Conservation (phyloP, 2,329 filamentous ascomycete species). For the Colletotrichum sansevieriae region DNA sequence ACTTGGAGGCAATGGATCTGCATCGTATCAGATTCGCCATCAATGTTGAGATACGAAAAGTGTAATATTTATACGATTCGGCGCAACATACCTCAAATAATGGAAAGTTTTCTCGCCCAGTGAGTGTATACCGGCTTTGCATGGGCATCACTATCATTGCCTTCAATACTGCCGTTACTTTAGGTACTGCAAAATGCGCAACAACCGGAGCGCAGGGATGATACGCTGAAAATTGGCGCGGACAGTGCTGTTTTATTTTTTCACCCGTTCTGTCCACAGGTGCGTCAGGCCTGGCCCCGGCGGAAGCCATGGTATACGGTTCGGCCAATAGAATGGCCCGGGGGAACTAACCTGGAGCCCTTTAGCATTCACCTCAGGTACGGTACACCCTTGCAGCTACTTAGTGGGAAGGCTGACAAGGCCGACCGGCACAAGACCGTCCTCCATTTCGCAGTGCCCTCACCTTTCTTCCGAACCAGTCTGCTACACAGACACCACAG, state of each 20-base stretch:
- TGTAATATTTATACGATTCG: no score
- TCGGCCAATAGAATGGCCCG: conserved; percentile 28
- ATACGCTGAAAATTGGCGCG: conserved; percentile 18
- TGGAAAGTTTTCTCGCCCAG: no score
- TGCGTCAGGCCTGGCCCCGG: conserved; percentile 10
- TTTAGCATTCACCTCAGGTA: conserved; percentile 26
- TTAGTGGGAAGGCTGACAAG: conserved; percentile 41
- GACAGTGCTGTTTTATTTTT: conserved; percentile 20
- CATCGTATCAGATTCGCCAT: no score
- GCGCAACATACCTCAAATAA: no score
- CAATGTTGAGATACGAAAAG: no score
- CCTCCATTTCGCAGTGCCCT: conserved; percentile 27
- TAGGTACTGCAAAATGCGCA: not conserved
- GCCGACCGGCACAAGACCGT: conserved; percentile 25
- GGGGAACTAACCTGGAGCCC: conserved; percentile 14
- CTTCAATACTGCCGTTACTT: not conserved
- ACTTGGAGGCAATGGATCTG: no score
- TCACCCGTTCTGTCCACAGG: conserved; percentile 28
- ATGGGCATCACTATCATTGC: not conserved
- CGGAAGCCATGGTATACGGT: conserved; percentile 23
- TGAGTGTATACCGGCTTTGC: not conserved
- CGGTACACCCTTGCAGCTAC: conserved; percentile 36
- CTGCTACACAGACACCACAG: conserved; percentile 31
- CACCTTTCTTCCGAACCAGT: conserved; percentile 19
- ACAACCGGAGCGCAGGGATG: not conserved